Evolutionary conservation across 1,139 yeast genomes (phyloP).

Genomic region (Nakaseomyces bracarensis): DNA sequence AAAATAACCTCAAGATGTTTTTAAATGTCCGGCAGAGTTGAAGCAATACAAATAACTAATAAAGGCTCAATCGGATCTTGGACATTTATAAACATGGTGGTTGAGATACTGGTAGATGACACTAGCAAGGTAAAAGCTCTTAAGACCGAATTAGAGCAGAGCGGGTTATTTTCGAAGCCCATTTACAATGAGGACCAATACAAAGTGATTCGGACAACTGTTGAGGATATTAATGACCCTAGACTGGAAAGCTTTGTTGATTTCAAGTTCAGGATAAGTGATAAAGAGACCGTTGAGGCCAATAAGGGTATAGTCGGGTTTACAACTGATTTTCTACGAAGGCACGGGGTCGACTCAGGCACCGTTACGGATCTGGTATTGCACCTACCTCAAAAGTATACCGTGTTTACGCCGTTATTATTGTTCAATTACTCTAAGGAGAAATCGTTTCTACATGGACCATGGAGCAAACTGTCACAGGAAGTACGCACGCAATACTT

Average conservation of each 20-base stretch:
- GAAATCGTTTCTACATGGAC: conserved; percentile 35
- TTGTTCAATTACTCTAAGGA: conserved; percentile 38
- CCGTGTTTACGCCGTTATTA: conserved; percentile 61
- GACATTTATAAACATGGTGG: conserved; percentile 13
- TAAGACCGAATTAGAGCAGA: conserved; percentile 27
- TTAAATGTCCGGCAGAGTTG: background rate
- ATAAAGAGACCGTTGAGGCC: conserved; percentile 4
- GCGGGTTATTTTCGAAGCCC: conserved; percentile 21
- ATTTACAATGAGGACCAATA: conserved; percentile 15
- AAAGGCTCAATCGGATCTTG: no score
- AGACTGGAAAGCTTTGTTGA: background rate
- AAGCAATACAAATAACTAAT: no score
- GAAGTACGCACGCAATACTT: conserved; percentile 25
- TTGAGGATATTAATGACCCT: background rate
- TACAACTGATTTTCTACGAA: conserved; percentile 8
- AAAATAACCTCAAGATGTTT: background rate
- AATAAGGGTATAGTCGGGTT: conserved; percentile 14
- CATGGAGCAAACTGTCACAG: conserved; percentile 32
- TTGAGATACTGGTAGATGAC: conserved; percentile 20
- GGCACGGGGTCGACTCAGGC: conserved; percentile 12
- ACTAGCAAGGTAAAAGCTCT: conserved; percentile 21
- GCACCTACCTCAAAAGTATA: conserved; percentile 45
- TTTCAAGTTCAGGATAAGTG: conserved; percentile 4
- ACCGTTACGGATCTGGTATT: conserved; percentile 11
- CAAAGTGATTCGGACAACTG: conserved; percentile 24